These are phyloP conservation scores for Acacia melanoxylon DNA, from an alignment of 306 rosid genomes.

Conservation along the genomic window DNA sequence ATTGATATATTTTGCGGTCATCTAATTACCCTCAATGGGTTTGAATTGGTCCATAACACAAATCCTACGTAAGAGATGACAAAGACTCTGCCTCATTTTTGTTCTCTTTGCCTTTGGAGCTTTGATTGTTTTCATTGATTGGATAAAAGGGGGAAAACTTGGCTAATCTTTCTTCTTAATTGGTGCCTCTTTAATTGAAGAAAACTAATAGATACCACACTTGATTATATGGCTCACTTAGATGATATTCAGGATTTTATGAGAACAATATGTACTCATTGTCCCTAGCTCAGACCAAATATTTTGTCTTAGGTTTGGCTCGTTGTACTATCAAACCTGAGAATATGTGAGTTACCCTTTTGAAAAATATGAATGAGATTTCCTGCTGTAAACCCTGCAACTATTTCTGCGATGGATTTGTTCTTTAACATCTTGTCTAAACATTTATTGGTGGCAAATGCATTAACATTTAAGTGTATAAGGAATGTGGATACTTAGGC, in stretches of 20 bases:
- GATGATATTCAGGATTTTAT: not conserved
- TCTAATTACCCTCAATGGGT: not conserved
- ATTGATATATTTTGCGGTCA: not conserved
- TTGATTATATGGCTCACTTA: not conserved
- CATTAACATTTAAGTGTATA: not conserved
- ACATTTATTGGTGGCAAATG: not conserved
- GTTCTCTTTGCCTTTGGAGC: not conserved
- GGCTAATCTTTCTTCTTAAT: not conserved
- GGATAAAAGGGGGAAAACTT: not conserved
- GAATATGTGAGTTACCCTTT: not conserved
- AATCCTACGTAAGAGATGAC: not conserved
- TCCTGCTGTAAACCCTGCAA: not conserved
- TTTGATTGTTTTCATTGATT: not conserved
- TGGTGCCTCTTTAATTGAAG: not conserved
- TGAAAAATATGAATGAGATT: not conserved
- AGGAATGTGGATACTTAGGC: not conserved
- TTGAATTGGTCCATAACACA: not conserved
- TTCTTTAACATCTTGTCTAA: not conserved
- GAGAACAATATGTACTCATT: not conserved
- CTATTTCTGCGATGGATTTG: not conserved
- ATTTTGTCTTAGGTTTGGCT: not conserved
- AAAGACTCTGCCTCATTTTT: not conserved
- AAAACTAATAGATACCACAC: not conserved
- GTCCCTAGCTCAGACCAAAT: not conserved
- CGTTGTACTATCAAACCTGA: not conserved